phyloP scores from a whole-genome alignment of 192 early-diverging fungal genomes.

The Cladochytrium replicatum region DNA sequence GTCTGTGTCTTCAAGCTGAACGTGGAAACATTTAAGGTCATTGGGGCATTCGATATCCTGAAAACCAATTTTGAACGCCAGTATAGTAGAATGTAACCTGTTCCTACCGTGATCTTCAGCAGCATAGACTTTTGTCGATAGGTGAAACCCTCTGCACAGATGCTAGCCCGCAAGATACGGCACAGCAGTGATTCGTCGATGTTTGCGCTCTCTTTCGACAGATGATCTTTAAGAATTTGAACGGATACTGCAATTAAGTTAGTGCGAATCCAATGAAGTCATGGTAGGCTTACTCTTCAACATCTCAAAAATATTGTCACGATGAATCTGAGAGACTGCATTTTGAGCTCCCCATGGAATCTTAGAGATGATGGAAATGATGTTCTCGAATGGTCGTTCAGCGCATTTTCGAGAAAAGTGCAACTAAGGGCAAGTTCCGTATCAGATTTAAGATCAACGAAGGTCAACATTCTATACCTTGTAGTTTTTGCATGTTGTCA shows the following conservation, averaged over 20 bases:
- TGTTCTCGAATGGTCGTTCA: constrained; percentile 66
- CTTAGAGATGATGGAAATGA: constrained; percentile 60
- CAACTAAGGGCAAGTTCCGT: constrained; percentile 22
- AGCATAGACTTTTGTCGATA: constrained; percentile 63
- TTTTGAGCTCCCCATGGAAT: constrained; percentile 63
- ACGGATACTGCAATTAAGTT: constrained; percentile 35
- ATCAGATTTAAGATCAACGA: constrained; percentile 2
- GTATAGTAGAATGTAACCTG: neutral
- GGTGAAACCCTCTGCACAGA: constrained; percentile 61
- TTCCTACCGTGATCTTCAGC: constrained; percentile 29
- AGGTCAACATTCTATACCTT: constrained; percentile 35
- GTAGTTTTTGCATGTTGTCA: constrained; percentile 62
- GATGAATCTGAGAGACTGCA: constrained; percentile 48
- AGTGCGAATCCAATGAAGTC: neutral
- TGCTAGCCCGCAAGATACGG: constrained; percentile 50
- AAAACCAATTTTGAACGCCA: constrained; percentile 1
- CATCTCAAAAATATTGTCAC: constrained; percentile 66
- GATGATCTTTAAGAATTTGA: constrained; percentile 51
- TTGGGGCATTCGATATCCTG: constrained; percentile 25
- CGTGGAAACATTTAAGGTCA: constrained; percentile 19
- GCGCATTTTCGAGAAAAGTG: constrained; percentile 67
- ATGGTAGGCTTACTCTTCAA: constrained; percentile 32
- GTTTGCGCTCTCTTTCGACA: constrained; percentile 45
- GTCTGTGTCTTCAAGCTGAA: too few relatives aligned
- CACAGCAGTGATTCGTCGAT: constrained; percentile 43